A percentile compares a stretch with the other conserved stretches of the same genome.
Conservation (phyloP, 257 asterid species). For the Scutellaria barbata region DNA sequence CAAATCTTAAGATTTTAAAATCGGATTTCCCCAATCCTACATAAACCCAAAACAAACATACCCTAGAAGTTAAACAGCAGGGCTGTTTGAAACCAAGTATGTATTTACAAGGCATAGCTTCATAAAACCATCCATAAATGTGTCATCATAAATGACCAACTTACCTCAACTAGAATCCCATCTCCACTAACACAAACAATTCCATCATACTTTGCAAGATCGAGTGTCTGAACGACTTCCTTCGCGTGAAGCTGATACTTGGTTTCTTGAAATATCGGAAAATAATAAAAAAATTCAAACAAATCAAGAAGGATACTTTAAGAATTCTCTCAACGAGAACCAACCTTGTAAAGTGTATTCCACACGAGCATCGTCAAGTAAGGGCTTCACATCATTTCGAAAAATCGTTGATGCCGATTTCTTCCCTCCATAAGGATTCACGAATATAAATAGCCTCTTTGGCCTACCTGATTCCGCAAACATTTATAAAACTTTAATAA, state of each 20-base stretch:
- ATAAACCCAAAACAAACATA: no score
- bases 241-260: constrained; percentile 78
- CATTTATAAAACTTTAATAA: constrained; percentile 24
- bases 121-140: constrained; percentile 3
- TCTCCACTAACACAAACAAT: constrained; percentile 95
- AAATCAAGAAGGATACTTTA: constrained; percentile 23
- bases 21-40: no score
- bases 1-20: no score
- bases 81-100: neutral
- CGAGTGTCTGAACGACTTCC: constrained; percentile 71
- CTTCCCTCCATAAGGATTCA: constrained; percentile 95
- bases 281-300: constrained; percentile 9
- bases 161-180: constrained; percentile 92
- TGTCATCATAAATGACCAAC: constrained; percentile 34
- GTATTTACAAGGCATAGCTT: constrained; percentile 7
- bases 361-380: constrained; percentile 85
- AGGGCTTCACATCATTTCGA: constrained; percentile 71
- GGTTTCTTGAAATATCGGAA: constrained; percentile 62
- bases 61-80: neutral
- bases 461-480: constrained; percentile 74
- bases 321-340: neutral
- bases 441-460: constrained; percentile 69
- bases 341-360: constrained; percentile 71
- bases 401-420: constrained; percentile 74
- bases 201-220: constrained; percentile 75